A percentile compares a stretch with the other conserved stretches of the same genome.
Conservation (phyloP, 192 early-diverging fungal species). For the Podila horticola region DNA sequence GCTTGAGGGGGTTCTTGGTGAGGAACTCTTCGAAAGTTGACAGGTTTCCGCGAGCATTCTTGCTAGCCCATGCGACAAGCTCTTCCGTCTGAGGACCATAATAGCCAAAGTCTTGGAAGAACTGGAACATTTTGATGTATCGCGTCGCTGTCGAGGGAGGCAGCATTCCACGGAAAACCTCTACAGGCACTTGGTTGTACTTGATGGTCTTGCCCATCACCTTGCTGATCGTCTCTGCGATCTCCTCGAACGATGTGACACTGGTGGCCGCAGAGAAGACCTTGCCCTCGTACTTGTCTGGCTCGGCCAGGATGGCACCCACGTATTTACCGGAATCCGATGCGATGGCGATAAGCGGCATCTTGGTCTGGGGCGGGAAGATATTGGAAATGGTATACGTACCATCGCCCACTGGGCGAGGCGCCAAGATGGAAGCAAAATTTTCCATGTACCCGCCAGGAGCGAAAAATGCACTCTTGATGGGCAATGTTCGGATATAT, state of each 20-base stretch:
- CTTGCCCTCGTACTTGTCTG: slow-evolving; percentile 24
- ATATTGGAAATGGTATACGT: too few species aligned
- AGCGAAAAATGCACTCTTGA: too few species aligned
- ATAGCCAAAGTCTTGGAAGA: slow-evolving; percentile 1
- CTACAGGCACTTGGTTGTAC: slow-evolving; percentile 9
- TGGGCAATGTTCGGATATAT: too few species aligned
- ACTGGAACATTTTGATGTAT: neutral
- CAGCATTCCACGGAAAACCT: slow-evolving; percentile 1
- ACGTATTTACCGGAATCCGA: too few species aligned
- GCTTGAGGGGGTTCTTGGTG: neutral
- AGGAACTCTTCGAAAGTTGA: slow-evolving; percentile 14
- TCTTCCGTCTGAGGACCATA: slow-evolving; percentile 9
- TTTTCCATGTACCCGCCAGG: too few species aligned
- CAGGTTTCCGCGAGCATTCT: slow-evolving; percentile 1
- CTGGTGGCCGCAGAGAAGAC: neutral
- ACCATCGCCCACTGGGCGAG: too few species aligned
- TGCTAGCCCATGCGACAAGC: neutral
- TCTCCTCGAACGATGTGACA: neutral
- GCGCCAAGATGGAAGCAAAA: too few species aligned
- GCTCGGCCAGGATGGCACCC: neutral
- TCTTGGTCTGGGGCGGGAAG: too few species aligned
- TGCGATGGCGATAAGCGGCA: too few species aligned
- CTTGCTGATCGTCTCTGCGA: slow-evolving; percentile 7
- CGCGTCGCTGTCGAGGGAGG: neutral
- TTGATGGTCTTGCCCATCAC: slow-evolving; percentile 13